A percentile compares a stretch with the other conserved stretches of the same genome.
Evolutionary conservation across 805 yeast species (phyloP).

Genomic region (Wickerhamiella occidentalis): DNA sequence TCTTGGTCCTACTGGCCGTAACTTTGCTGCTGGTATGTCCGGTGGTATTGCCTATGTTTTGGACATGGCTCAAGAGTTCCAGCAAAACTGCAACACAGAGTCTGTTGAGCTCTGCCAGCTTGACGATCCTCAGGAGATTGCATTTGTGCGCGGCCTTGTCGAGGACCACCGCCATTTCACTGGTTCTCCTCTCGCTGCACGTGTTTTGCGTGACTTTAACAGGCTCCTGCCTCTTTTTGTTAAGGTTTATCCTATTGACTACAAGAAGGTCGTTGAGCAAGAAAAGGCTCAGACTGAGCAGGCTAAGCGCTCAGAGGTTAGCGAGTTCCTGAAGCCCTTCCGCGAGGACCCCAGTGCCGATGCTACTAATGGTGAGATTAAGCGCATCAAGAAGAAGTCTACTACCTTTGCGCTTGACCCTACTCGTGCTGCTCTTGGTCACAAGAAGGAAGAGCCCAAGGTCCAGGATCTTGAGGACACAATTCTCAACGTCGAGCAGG

Average conservation of each 20-base stretch:
- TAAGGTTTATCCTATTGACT: slow-evolving; percentile 85
- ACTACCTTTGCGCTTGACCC: slow-evolving; percentile 16
- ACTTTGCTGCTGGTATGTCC: slow-evolving; percentile 96
- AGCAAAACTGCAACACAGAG: slow-evolving; percentile 62
- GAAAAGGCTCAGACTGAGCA: slow-evolving; percentile 56
- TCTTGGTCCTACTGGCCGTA: slow-evolving; percentile 80
- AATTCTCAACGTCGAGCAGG: slow-evolving; percentile 53
- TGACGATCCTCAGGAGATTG: slow-evolving; percentile 83
- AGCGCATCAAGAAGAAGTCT: slow-evolving; percentile 28
- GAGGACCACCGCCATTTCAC: slow-evolving; percentile 96
- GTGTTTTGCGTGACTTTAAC: slow-evolving; percentile 75
- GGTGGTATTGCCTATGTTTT: slow-evolving; percentile 98
- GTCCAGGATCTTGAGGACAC: slow-evolving; percentile 85
- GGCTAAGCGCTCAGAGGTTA: slow-evolving; percentile 47
- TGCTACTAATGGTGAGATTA: slow-evolving; percentile 81
- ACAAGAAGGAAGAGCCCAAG: slow-evolving; percentile 52
- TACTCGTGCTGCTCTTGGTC: slow-evolving; percentile 30
- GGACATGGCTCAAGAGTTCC: slow-evolving; percentile 88
- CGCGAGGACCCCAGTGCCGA: slow-evolving; percentile 77
- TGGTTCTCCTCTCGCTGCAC: slow-evolving; percentile 77
- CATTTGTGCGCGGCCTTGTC: slow-evolving; percentile 80
- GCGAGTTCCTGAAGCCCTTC: slow-evolving; percentile 48
- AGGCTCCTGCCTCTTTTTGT: slow-evolving; percentile 79
- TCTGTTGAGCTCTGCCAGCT: slow-evolving; percentile 69
- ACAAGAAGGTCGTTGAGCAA: slow-evolving; percentile 73